phyloP scores from a whole-genome alignment of 192 early-diverging fungal species.

The Coemansia sp. region DNA sequence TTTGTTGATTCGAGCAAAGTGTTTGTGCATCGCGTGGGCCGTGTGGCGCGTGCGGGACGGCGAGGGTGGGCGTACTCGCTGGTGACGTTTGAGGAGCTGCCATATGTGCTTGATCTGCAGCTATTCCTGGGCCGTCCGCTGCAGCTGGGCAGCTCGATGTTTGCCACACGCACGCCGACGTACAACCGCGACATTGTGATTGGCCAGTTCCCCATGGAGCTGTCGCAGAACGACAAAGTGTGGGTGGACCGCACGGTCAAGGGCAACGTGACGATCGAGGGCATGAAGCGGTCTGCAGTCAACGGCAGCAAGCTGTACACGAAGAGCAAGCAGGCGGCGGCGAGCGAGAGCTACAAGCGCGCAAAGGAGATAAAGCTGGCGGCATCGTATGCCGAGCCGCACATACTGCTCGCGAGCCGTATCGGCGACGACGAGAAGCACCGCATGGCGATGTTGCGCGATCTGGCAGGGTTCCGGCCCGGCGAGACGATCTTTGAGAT shows the following conservation, averaged over 20 bases:
- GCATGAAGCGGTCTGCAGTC: constrained; percentile 62
- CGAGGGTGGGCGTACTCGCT: constrained; percentile 91
- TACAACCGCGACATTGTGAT: constrained; percentile 81
- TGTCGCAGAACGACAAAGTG: constrained; percentile 72
- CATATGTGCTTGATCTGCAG: constrained; percentile 90
- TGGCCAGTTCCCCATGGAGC: constrained; percentile 71
- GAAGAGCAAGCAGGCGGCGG: constrained; percentile 78
- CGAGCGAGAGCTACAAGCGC: constrained; percentile 81
- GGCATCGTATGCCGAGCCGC: constrained; percentile 66
- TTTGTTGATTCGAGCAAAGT: constrained; percentile 91
- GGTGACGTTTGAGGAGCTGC: constrained; percentile 84
- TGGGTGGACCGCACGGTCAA: constrained; percentile 66
- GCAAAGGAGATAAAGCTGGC: constrained; percentile 78
- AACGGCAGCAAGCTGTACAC: constrained; percentile 88
- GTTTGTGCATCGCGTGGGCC: constrained; percentile 96
- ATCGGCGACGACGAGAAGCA: constrained; percentile 61
- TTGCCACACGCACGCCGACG: constrained; percentile 41
- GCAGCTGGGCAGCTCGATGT: constrained; percentile 53
- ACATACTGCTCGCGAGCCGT: constrained; percentile 66
- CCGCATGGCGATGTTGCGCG: constrained; percentile 68
- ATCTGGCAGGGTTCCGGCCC: constrained; percentile 81
- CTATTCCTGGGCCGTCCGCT: constrained; percentile 82
- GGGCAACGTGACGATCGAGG: constrained; percentile 64
- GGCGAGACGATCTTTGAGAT: constrained; percentile 94
- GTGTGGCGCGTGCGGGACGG: constrained; percentile 92